Evolutionary conservation across 108 stramenopile species (phyloP).

Genomic region (Cyclotella atomus): DNA sequence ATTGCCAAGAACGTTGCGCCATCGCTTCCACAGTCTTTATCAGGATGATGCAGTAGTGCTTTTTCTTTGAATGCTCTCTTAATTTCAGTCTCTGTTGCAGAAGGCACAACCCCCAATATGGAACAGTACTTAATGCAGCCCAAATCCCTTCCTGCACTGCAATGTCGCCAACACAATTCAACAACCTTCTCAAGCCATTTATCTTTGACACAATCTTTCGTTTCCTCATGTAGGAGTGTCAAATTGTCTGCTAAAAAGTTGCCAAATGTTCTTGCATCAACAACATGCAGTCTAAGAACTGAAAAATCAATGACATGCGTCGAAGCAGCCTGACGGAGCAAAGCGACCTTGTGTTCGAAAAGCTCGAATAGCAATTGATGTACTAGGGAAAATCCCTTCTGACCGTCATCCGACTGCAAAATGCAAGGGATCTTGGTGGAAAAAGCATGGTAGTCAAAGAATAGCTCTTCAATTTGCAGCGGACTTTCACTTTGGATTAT

Average conservation of each 20-base stretch:
- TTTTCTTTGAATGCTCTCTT: conserved; percentile 46
- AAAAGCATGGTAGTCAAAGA: conserved; percentile 51
- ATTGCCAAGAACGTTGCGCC: conserved; percentile 33
- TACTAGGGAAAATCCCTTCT: conserved; percentile 37
- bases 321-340: conserved; percentile 5
- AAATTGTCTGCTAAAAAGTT: conserved; percentile 50
- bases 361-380: conserved; percentile 55
- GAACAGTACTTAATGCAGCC: conserved; percentile 51
- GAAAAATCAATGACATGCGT: conserved; percentile 40
- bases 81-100: conserved; percentile 49
- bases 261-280: conserved; percentile 38
- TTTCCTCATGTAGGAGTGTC: conserved; percentile 48
- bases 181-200: conserved; percentile 46
- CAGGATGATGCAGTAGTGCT: conserved; percentile 43
- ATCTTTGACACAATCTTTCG: conserved; percentile 14
- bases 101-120: conserved; percentile 52
- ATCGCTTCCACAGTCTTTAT: conserved; percentile 29
- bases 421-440: conserved; percentile 36
- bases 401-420: conserved; percentile 8
- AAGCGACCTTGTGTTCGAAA: conserved; percentile 31
- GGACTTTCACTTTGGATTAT: conserved; percentile 24
- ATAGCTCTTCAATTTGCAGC: conserved; percentile 48
- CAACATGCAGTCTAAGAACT: conserved; percentile 22
- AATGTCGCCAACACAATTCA: conserved; percentile 46
- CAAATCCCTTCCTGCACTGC: conserved; percentile 49